phyloP scores from a whole-genome alignment of 129 eudicot genomes.

The Mikania micrantha region DNA sequence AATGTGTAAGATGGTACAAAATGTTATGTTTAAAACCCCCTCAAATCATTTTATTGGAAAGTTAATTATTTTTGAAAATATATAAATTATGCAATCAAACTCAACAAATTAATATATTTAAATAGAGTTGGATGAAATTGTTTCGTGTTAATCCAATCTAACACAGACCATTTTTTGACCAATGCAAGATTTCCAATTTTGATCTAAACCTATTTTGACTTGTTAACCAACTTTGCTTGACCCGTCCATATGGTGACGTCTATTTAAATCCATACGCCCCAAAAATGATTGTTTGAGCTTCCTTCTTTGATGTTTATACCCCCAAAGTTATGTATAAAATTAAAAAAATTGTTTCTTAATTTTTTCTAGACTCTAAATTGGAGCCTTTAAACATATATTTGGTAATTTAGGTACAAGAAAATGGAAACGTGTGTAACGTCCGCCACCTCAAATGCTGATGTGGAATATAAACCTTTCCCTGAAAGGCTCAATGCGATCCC shows the following conservation, averaged over 20 bases:
- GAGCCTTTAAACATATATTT: neutral
- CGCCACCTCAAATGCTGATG: conserved; percentile 25
- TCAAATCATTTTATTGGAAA: neutral
- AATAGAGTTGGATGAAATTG: neutral
- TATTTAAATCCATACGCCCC: neutral
- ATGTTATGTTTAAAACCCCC: neutral
- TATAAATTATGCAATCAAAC: neutral
- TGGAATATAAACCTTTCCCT: conserved; percentile 77
- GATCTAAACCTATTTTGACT: neutral
- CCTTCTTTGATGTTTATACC: neutral
- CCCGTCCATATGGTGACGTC: neutral
- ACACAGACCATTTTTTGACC: neutral
- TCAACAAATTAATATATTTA: neutral
- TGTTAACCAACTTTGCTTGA: neutral
- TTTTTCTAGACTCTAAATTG: neutral
- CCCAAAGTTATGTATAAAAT: neutral
- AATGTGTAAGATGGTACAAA: neutral
- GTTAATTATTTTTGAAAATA: neutral
- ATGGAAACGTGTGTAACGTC: conserved; percentile 89
- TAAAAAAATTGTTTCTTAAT: neutral
- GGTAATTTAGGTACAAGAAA: conserved; percentile 78
- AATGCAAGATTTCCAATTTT: neutral
- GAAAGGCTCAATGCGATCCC: conserved; percentile 85
- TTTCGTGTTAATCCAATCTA: neutral
- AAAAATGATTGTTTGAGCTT: neutral